phyloP scores from a whole-genome alignment of 2,329 filamentous ascomycete species.

The Aspergillus brunneoviolaceus region DNA sequence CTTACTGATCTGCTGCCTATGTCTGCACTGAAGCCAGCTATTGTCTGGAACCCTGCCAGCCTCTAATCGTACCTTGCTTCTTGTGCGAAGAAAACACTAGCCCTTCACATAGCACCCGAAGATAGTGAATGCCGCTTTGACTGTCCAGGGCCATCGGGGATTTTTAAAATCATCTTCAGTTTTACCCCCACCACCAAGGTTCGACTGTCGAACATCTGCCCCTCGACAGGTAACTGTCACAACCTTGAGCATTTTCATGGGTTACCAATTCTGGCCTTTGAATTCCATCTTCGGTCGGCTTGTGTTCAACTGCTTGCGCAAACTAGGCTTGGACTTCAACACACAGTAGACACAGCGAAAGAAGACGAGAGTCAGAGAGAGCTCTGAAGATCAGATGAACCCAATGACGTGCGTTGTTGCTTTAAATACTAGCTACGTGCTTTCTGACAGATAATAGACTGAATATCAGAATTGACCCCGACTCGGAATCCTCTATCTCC shows the following conservation, averaged over 20 bases:
- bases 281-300: background rate
- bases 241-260: background rate
- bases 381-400: conserved; percentile 4
- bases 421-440: background rate
- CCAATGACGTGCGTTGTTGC: conserved; percentile 23
- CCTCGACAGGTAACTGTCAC: background rate
- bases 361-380: background rate
- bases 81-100: background rate
- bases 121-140: background rate
- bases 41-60: background rate
- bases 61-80: background rate
- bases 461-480: conserved; percentile 45
- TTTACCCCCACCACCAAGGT: background rate
- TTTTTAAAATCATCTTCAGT: background rate
- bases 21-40: background rate
- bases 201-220: background rate
- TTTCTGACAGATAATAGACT: conserved; percentile 32
- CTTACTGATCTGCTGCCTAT: background rate
- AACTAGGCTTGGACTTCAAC: background rate
- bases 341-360: background rate
- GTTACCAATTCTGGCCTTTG: background rate
- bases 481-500: conserved; percentile 41
- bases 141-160: background rate
- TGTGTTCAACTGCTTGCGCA: background rate
- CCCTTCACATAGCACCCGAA: background rate